Evolutionary conservation across 768 basidiomycete species (phyloP), one percentile per base, ranked within the genome.

Genomic region (Kondoa malvinella): DNA sequence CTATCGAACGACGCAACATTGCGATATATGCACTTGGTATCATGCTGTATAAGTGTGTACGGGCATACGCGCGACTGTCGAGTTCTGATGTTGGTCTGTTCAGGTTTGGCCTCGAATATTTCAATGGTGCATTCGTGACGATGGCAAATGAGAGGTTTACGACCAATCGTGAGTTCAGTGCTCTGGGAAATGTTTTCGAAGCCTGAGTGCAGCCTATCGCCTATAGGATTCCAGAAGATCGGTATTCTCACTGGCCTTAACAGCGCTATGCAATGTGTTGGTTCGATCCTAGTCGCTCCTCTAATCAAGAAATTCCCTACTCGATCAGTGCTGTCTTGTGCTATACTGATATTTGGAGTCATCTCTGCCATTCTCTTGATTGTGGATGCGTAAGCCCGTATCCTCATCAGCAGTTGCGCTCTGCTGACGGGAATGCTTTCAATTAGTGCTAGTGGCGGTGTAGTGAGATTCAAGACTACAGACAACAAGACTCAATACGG

Each of bases 281-380:
- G 74, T 59, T 64, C 63, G 2, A 73, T 76, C 56, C 66, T 72
- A 26, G 74, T 76, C 69, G 75, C 75, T 32, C 75, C 75, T 1
- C 72, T 75, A 17, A 71, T 76, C 68, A 73, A 74, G 64, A 59
- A 56, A 30, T 72, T 71, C 64, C 72, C 72, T 1, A 76, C 75
- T 2, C 66, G 74, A 26, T 67, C 72, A 34, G 74, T 76, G 25
- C 72, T 76, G n/a, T 56, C 74, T 1, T 57, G 32, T 16, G 75
- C 74, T 65, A 71, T 74, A 57, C 8, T 76, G 34, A 58, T 64
- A 25, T 76, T 76, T 64, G 72, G 70, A n/a, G 34, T 73, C 33
- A 73, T 76, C 68, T 65, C 68, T 1, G 64, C 69, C 21, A 61
- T 74, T 34, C 69, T 73, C 34, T 70, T 75, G 30, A 75, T 76